phyloP scores from a whole-genome alignment of 2,329 filamentous ascomycete species.

The Fusarium nanum region DNA sequence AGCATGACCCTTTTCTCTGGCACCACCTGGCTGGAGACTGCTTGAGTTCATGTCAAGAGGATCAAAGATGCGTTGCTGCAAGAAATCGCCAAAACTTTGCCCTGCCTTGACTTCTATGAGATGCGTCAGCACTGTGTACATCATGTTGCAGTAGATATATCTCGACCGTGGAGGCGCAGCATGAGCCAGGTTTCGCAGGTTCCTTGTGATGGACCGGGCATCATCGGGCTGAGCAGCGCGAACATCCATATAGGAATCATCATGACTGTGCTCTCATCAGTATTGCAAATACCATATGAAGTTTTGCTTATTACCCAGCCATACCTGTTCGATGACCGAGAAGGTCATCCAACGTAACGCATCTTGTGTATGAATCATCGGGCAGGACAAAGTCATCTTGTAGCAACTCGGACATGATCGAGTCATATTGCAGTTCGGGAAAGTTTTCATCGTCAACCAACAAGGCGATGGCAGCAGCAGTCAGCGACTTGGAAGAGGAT shows the following conservation, averaged over 20 bases:
- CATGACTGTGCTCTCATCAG: not conserved
- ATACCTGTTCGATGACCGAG: slow-evolving; percentile 17
- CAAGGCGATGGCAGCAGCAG: not conserved
- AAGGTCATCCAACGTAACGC: slow-evolving; percentile 8
- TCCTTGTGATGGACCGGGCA: not conserved
- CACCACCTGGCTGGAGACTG: not conserved
- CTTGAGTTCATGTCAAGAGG: slow-evolving; percentile 4
- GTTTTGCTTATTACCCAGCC: not conserved
- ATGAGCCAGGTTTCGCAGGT: slow-evolving; percentile 11
- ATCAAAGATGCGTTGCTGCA: not conserved
- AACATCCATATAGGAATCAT: slow-evolving; percentile 19
- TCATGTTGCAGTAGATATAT: slow-evolving; percentile 28
- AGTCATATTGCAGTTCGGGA: not conserved
- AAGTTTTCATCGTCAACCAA: not conserved
- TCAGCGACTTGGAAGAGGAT: slow-evolving; percentile 16
- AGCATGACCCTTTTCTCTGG: not conserved
- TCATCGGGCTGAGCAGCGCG: not conserved
- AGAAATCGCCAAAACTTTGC: not conserved
- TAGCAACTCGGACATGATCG: slow-evolving; percentile 6
- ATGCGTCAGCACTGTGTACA: slow-evolving; percentile 18
- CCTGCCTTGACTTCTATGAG: not conserved
- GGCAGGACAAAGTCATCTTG: slow-evolving; percentile 16
- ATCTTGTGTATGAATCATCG: not conserved
- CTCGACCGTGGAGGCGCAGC: not conserved
- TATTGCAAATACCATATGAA: accelerated